Conservation (phyloP, 2,329 filamentous ascomycete genomes). For the Coniochaeta ligniaria region DNA sequence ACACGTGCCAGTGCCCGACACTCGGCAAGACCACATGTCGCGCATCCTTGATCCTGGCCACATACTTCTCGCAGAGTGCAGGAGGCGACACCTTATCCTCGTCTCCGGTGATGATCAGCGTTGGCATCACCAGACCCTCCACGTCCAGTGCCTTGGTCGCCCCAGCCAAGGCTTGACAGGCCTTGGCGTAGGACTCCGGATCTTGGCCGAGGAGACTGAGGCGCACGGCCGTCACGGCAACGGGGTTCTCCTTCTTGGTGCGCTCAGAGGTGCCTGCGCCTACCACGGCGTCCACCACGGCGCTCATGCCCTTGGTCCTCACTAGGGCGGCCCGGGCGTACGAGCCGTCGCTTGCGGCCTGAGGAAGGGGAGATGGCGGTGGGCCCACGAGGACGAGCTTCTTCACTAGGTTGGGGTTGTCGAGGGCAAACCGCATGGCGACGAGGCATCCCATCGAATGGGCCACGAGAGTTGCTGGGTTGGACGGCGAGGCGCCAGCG, state of each 20-base stretch:
- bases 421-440: constrained; percentile 31
- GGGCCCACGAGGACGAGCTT: constrained; percentile 41
- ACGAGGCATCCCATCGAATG: constrained; percentile 45
- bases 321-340: constrained; percentile 29
- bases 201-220: constrained; percentile 38
- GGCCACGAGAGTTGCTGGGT: constrained; percentile 33
- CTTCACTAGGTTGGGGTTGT: constrained; percentile 29
- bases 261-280: constrained; percentile 26
- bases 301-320: constrained; percentile 34
- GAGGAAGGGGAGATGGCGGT: constrained; percentile 34
- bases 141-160: constrained; percentile 25
- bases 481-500: constrained; percentile 19
- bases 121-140: constrained; percentile 20
- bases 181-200: constrained; percentile 48
- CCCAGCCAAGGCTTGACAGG: constrained; percentile 36
- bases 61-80: constrained; percentile 23
- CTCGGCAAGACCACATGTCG: constrained; percentile 26
- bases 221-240: constrained; percentile 32
- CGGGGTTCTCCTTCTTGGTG: constrained; percentile 26
- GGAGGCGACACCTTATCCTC: constrained; percentile 36
- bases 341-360: constrained; percentile 19
- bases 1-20: constrained; percentile 43
- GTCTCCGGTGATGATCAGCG: constrained; percentile 34
- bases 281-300: constrained; percentile 30
- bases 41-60: constrained; percentile 16